Percentiles rank a stretch among this genome's conserved stretches.
Evolutionary conservation across 2,329 filamentous ascomycete genomes (phyloP).

Genomic region (Trichoderma cornu-damae): DNA sequence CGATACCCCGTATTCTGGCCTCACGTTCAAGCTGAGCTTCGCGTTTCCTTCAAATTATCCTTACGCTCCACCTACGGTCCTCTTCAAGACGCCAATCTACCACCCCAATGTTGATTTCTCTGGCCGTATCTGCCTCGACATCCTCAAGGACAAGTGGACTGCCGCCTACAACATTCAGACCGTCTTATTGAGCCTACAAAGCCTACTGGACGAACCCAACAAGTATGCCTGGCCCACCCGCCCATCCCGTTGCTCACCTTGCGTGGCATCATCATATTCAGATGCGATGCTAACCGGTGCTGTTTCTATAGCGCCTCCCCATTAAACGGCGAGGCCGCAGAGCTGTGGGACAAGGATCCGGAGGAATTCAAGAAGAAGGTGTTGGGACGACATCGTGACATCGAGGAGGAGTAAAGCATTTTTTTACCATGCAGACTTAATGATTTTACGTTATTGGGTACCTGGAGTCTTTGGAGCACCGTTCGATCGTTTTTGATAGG

Average conservation of each 20-base stretch:
- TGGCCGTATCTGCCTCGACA: conserved; percentile 93
- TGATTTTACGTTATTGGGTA: conserved; percentile 30
- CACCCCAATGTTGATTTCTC: conserved; percentile 98
- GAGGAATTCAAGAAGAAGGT: conserved; percentile 82
- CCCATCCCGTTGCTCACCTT: too few species aligned
- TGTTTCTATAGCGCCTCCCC: conserved; percentile 68
- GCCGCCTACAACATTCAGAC: conserved; percentile 95
- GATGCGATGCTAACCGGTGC: conserved; percentile 20
- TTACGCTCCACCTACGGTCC: conserved; percentile 81
- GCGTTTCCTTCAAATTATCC: conserved; percentile 90
- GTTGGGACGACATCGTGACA: conserved; percentile 55
- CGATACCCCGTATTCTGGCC: conserved; percentile 82
- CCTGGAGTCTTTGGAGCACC: conserved; percentile 40
- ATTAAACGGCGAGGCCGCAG: conserved; percentile 90
- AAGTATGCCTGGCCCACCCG: conserved; percentile 63
- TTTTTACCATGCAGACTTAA: conserved; percentile 9
- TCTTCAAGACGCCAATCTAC: conserved; percentile 98
- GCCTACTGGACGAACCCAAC: conserved; percentile 92
- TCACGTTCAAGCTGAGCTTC: conserved; percentile 89
- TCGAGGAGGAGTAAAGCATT: conserved; percentile 51
- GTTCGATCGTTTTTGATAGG: conserved; percentile 30
- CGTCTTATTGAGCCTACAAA: conserved; percentile 88
- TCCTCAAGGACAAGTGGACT: conserved; percentile 98
- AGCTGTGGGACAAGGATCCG: conserved; percentile 87
- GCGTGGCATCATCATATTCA: background rate